Evolutionary conservation across 2,329 filamentous ascomycete genomes (phyloP).

Genomic region (Trichoderma atrobrunneum): DNA sequence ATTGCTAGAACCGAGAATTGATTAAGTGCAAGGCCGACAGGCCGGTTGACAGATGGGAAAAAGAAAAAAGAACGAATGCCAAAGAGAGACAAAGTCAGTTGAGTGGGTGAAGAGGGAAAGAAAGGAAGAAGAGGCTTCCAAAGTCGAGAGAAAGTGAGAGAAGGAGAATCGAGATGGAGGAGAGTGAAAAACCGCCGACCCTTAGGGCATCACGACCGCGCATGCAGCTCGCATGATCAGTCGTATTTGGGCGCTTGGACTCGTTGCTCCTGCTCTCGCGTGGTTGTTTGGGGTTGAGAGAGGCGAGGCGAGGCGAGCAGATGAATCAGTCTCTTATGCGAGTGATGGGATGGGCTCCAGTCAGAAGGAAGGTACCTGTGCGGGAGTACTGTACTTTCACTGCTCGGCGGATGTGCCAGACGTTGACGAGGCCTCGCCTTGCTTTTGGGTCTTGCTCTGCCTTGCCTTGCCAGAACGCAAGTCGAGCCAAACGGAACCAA

Average conservation of each 20-base stretch:
- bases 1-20: neutral
- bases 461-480: neutral
- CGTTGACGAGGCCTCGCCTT: conserved; percentile 2
- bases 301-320: neutral
- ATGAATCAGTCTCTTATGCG: conserved; percentile 11
- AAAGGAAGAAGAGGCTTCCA: neutral
- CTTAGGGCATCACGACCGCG: conserved; percentile 14
- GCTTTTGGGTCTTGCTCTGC: neutral
- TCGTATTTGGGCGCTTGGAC: conserved; percentile 14
- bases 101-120: neutral
- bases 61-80: neutral
- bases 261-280: neutral
- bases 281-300: neutral
- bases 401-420: neutral
- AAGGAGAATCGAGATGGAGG: neutral
- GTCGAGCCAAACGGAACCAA: neutral
- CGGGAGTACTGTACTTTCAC: neutral
- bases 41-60: neutral
- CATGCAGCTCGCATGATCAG: conserved; percentile 15
- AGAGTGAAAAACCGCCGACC: conserved; percentile 4
- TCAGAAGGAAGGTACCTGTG: neutral
- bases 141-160: neutral
- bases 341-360: conserved; percentile 12
- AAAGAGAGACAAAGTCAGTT: neutral
- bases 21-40: neutral